Evolutionary conservation across 2,329 filamentous ascomycete genomes (phyloP), one percentile per base, ranked within the genome.

Genomic region (Penicillium hesseltinei): DNA sequence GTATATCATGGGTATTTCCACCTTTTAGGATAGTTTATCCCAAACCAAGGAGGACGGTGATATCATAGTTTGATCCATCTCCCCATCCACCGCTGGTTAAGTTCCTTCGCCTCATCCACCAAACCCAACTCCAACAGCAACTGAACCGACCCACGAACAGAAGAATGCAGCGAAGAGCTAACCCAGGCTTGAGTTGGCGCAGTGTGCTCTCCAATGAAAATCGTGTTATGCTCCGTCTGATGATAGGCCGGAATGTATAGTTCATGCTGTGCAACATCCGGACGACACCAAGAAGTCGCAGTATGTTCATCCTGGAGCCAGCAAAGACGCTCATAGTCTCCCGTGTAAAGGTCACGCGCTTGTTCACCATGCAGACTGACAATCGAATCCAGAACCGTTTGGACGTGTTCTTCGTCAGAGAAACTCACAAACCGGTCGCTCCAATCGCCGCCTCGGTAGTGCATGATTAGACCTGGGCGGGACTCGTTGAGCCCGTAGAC

Each of bases 91-190:
- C 81, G 82, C 38, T 83, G 76, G 9, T 83, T 83, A 6, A 87
- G 77, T 48, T 80, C 73, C 74, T 89, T 89, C 2, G 87, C 87
- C 73, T 89, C 87, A 66, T 89, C 86, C 0, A 89, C 85, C 46
- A 89, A 71, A 0, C 87, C 87, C 69, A 89, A 73, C 63, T 84
- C 81, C 69, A 69, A 58, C 11, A 73, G 60, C 36, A 74, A 51
- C 57, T 74, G 71, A 5, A 73, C 57, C 5, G 62, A 60, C 9
- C 72, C 72, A 17, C 69, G 57, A 17, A 70, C 63, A 31, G 68
- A 61, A n/a, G 69, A 72, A 13, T 73, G 62, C 23, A 73, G 49
- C 3, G 66, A 64, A 15, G 66, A 69, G 46, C 66, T 68, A 19
- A 71, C 67, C 71, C 71, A 74, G 4, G 71, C 71, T 56, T 74